Conservation (phyloP, 345 rosid species). For the Ceriops decandra region DNA sequence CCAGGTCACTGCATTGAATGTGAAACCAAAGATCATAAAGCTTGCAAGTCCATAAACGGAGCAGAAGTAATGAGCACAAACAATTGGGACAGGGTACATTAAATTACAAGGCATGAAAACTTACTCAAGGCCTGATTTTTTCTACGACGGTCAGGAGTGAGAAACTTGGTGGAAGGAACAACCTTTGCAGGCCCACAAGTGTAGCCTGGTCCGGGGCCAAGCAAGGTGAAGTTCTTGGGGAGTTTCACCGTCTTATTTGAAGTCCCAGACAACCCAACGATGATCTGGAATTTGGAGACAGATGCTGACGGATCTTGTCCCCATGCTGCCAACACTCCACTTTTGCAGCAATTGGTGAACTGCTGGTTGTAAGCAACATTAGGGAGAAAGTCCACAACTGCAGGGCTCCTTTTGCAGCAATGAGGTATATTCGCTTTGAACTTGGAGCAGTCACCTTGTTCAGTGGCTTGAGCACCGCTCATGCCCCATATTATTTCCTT, state of each 20-base stretch:
- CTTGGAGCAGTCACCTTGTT: conserved; percentile 96
- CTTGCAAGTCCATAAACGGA: too few species aligned
- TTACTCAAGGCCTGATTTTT: conserved; percentile 79
- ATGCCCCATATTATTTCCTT: conserved; percentile 84
- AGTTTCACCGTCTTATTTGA: conserved; percentile 77
- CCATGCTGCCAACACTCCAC: conserved; percentile 75
- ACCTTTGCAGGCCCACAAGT: conserved; percentile 80
- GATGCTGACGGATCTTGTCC: conserved; percentile 73
- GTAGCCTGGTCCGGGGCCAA: conserved; percentile 84
- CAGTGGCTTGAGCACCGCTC: conserved; percentile 76
- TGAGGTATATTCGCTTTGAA: conserved; percentile 82
- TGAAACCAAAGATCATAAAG: too few species aligned
- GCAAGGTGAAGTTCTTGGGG: conserved; percentile 81
- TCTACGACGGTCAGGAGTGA: conserved; percentile 56
- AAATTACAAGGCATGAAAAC: conserved; percentile 15
- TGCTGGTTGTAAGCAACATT: conserved; percentile 81
- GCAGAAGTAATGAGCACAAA: too few species aligned
- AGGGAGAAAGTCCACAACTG: conserved; percentile 72
- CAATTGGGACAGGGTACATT: too few species aligned
- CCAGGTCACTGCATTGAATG: conserved; percentile 70
- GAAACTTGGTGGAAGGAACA: conserved; percentile 61
- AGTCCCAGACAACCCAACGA: conserved; percentile 73
- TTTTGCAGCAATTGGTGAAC: conserved; percentile 80
- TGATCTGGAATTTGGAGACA: conserved; percentile 69
- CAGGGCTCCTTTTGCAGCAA: conserved; percentile 71